phyloP scores from a whole-genome alignment of 1,139 yeast genomes.

The Hyphopichia buzzinii region DNA sequence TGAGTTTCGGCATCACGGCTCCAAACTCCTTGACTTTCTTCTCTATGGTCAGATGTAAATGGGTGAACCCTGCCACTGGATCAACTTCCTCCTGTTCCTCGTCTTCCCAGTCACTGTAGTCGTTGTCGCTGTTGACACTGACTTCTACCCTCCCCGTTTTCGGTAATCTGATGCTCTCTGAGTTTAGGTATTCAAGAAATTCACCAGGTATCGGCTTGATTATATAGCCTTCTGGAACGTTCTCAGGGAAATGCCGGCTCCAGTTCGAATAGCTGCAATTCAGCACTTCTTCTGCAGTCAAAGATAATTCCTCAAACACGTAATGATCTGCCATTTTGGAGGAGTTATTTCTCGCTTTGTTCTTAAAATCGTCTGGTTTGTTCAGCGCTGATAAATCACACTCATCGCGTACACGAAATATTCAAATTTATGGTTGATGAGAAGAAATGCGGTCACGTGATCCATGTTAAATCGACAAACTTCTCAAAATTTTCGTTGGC shows the following conservation, averaged over 20 bases:
- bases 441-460: slow-evolving; percentile 1
- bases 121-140: slow-evolving; percentile 52
- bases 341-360: neutral
- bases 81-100: slow-evolving; percentile 33
- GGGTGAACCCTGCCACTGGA: slow-evolving; percentile 52
- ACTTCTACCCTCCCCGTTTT: slow-evolving; percentile 37
- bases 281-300: slow-evolving; percentile 51
- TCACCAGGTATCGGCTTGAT: slow-evolving; percentile 63
- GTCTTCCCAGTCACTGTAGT: slow-evolving; percentile 71
- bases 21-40: slow-evolving; percentile 41
- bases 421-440: no score
- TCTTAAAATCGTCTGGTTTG: slow-evolving; percentile 1
- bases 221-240: slow-evolving; percentile 53
- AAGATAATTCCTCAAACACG: slow-evolving; percentile 34
- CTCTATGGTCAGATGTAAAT: slow-evolving; percentile 54
- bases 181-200: slow-evolving; percentile 67
- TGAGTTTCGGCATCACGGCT: slow-evolving; percentile 79
- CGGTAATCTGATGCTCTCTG: slow-evolving; percentile 78
- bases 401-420: slow-evolving; percentile 10
- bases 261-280: slow-evolving; percentile 74
- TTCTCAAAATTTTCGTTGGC: slow-evolving; percentile 1
- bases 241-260: slow-evolving; percentile 54
- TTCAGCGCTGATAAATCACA: no score
- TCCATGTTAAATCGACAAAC: neutral
- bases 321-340: slow-evolving; percentile 11